A percentile compares a stretch with the other conserved stretches of the same genome.
These are phyloP conservation scores for Triticum urartu DNA, from an alignment of 176 grass and related monocot genomes.

Conservation along the genomic window DNA sequence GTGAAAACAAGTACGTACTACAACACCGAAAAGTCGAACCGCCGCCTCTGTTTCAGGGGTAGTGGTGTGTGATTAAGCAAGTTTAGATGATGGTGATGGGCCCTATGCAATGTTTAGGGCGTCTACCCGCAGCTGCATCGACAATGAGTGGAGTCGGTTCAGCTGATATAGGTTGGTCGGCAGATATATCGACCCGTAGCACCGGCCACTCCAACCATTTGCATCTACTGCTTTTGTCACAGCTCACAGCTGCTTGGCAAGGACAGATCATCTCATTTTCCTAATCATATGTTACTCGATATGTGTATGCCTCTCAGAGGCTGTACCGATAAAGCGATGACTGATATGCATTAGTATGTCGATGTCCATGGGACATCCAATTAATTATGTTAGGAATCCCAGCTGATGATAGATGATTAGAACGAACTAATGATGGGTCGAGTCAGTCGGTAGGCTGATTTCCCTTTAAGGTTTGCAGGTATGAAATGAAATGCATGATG, in stretches of 20 bases:
- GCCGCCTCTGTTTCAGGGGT: not conserved
- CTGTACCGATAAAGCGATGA: not conserved
- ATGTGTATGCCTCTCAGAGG: not conserved
- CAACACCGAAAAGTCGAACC: not conserved
- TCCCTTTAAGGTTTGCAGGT: not conserved
- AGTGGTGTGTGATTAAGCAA: not conserved
- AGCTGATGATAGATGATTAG: not conserved
- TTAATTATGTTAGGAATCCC: constrained; percentile 25
- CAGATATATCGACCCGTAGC: constrained; percentile 18
- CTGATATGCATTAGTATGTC: not conserved
- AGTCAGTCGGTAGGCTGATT: not conserved
- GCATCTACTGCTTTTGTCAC: constrained; percentile 14
- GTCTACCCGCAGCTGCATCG: not conserved
- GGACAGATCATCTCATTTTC: not conserved
- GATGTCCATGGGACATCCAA: not conserved
- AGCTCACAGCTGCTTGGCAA: constrained; percentile 23
- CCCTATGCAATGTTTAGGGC: not conserved
- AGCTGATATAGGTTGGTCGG: constrained; percentile 6
- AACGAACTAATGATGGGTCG: constrained; percentile 7
- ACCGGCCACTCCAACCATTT: constrained; percentile 13
- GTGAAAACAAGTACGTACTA: not conserved
- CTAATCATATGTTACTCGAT: constrained; percentile 20
- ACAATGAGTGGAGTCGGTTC: constrained; percentile 1
- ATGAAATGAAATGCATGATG: not conserved
- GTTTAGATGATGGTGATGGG: not conserved